Conservation (phyloP, 495 filamentous ascomycete genomes). For the Paragyromitra xinjiangensis region DNA sequence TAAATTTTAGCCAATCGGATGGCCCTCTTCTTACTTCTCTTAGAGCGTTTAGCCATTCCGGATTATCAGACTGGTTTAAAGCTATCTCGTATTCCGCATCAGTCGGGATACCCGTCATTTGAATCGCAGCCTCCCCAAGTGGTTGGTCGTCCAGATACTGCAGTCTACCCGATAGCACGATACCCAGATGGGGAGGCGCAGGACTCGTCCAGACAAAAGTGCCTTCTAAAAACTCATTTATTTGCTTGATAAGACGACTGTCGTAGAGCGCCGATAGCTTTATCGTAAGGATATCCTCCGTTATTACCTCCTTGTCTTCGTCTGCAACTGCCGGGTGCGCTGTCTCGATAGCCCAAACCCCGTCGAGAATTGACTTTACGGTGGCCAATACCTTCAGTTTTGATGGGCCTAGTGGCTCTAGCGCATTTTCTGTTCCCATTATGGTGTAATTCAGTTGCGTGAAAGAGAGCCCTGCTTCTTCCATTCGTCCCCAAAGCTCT, state of each 20-base stretch:
- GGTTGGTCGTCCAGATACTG: too few relatives aligned
- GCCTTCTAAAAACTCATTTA: constrained; percentile 12
- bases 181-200: too few relatives aligned
- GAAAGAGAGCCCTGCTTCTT: constrained; percentile 14
- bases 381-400: neutral
- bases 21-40: too few relatives aligned
- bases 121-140: too few relatives aligned
- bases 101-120: too few relatives aligned
- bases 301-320: neutral
- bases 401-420: constrained; percentile 14
- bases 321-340: constrained; percentile 1
- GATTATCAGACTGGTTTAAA: too few relatives aligned
- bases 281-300: constrained; percentile 9
- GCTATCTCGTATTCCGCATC: too few relatives aligned
- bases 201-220: neutral
- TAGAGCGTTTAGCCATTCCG: too few relatives aligned
- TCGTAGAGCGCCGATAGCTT: constrained; percentile 34
- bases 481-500: constrained; percentile 10
- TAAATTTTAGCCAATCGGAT: too few relatives aligned
- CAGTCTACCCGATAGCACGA: too few relatives aligned
- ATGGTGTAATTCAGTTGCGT: constrained; percentile 13
- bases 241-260: neutral
- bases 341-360: constrained; percentile 17
- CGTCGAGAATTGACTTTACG: constrained; percentile 14
- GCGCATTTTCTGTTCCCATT: neutral